These are phyloP conservation scores for Pinus taeda DNA, from an alignment of 75 land plant genomes.

Conservation along the genomic window DNA sequence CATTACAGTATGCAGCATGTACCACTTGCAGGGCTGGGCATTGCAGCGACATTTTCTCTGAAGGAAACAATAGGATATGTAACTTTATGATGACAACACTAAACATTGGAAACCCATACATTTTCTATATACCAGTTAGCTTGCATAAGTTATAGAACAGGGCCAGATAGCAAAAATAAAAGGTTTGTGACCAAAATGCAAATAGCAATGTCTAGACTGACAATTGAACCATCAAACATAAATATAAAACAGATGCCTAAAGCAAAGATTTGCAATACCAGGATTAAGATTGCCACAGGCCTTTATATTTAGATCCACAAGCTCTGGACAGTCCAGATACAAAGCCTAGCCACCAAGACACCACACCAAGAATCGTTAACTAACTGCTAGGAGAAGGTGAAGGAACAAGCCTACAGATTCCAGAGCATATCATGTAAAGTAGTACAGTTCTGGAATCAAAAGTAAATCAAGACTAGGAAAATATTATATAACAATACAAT, in stretches of 20 bases:
- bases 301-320: slow-evolving; percentile 62
- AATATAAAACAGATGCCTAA: background rate
- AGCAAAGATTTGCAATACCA: slow-evolving; percentile 24
- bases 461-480: too few species aligned
- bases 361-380: background rate
- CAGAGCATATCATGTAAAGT: background rate
- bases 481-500: too few species aligned
- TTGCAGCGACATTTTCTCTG: slow-evolving; percentile 60
- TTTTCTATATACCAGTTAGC: background rate
- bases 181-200: background rate
- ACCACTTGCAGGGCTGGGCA: slow-evolving; percentile 54
- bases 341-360: slow-evolving; percentile 37
- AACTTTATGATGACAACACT: background rate
- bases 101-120: background rate
- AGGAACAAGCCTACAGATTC: background rate
- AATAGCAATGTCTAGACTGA: background rate
- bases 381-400: background rate
- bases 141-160: background rate
- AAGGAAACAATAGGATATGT: background rate
- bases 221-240: background rate
- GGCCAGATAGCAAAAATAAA: background rate
- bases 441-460: too few species aligned
- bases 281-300: slow-evolving; percentile 61
- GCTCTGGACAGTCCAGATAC: slow-evolving; percentile 65
- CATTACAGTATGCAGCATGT: slow-evolving; percentile 52